Conservation (phyloP, 192 early-diverging fungal genomes). For the Podila horticola region DNA sequence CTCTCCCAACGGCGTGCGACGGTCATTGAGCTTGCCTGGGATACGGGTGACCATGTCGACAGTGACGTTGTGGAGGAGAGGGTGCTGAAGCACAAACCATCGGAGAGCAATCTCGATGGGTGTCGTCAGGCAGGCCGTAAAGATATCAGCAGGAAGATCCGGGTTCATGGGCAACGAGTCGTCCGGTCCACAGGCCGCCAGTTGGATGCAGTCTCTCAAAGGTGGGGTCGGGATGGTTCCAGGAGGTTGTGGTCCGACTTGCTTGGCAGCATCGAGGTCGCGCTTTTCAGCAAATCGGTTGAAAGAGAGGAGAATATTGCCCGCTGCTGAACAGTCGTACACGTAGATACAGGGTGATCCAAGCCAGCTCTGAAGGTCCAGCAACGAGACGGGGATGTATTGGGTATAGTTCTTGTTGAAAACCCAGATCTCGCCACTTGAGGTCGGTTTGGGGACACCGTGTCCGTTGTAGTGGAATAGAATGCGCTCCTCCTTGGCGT, state of each 20-base stretch:
- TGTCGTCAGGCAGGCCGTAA: conserved; percentile 95
- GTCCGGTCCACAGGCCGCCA: conserved; percentile 88
- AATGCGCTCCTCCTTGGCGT: conserved; percentile 92
- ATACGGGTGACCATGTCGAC: conserved; percentile 89
- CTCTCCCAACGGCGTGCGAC: conserved; percentile 95
- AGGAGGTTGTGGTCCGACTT: conserved; percentile 53
- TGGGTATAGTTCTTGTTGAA: conserved; percentile 98
- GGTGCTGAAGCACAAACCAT: conserved; percentile 91
- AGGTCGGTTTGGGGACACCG: conserved; percentile 95
- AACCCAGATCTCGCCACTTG: conserved; percentile 97
- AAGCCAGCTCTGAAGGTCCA: conserved; percentile 94
- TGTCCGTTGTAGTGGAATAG: conserved; percentile 99
- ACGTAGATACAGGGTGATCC: conserved; percentile 97
- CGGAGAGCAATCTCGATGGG: conserved; percentile 93
- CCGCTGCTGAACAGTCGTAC: conserved; percentile 95
- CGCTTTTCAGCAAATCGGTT: conserved; percentile 89
- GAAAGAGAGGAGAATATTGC: conserved; percentile 90
- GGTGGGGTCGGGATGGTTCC: conserved; percentile 55
- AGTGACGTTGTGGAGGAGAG: conserved; percentile 76
- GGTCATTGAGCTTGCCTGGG: conserved; percentile 89
- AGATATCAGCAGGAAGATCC: conserved; percentile 95
- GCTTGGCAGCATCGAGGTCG: conserved; percentile 73
- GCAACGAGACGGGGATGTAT: conserved; percentile 94
- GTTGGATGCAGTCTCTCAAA: conserved; percentile 86
- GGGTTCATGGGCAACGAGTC: conserved; percentile 94